Evolutionary conservation across 176 grass and related monocot genomes (phyloP).

Genomic region (Zea luxurians): DNA sequence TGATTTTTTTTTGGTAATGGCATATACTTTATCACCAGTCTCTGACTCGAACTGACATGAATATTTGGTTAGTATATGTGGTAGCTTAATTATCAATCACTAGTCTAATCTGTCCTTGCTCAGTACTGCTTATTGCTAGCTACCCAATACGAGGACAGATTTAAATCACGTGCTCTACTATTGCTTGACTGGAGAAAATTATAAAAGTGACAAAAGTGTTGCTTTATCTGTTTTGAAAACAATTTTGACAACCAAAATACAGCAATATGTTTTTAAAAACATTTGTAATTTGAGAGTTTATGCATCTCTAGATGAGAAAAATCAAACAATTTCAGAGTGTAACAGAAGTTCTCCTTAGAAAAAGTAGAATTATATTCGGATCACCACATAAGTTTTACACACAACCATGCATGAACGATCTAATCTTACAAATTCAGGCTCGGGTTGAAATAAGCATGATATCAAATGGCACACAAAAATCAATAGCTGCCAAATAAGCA

Average conservation of each 20-base stretch:
- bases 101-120: conserved; percentile 22
- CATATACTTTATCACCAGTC: conserved; percentile 17
- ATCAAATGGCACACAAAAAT: not conserved
- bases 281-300: not conserved
- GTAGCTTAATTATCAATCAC: conserved; percentile 36
- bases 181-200: not conserved
- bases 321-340: not conserved
- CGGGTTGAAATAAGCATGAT: not conserved
- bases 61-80: conserved; percentile 19
- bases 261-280: not conserved
- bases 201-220: not conserved
- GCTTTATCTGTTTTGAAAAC: not conserved
- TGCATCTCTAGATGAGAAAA: not conserved
- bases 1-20: conserved; percentile 29
- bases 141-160: not conserved
- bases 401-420: no score
- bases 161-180: conserved; percentile 12
- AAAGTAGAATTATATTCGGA: not conserved
- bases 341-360: not conserved
- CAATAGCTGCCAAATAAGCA: not conserved
- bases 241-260: not conserved
- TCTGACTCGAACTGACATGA: conserved; percentile 26
- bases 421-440: not conserved
- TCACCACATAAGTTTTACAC: not conserved
- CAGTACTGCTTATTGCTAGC: conserved; percentile 17